Conservation (phyloP, 1,284 basidiomycete genomes). For the Macrocystidia cucumis region DNA sequence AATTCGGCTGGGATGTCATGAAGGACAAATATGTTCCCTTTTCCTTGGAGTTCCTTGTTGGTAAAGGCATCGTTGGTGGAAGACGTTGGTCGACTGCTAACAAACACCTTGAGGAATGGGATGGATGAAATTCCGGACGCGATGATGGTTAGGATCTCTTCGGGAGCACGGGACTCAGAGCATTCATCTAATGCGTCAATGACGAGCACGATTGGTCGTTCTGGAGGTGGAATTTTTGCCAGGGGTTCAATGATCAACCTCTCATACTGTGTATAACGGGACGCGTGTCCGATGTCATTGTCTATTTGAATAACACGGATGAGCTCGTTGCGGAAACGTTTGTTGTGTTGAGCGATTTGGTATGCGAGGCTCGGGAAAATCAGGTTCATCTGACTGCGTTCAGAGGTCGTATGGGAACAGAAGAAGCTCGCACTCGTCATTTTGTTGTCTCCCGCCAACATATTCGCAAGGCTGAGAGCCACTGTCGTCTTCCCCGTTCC, state of each 20-base stretch:
- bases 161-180: conserved; percentile 8
- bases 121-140: not conserved
- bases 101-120: conserved; percentile 4
- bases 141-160: not conserved
- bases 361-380: conserved; percentile 13
- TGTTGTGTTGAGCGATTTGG: conserved; percentile 9
- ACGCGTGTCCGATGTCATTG: not conserved
- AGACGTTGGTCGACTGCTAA: conserved; percentile 3
- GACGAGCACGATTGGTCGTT: conserved; percentile 17
- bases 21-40: not conserved
- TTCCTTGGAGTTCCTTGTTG: not conserved
- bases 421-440: conserved; percentile 14
- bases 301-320: conserved; percentile 4
- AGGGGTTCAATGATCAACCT: not conserved
- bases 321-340: conserved; percentile 3
- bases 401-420: conserved; percentile 8
- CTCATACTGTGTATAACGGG: not conserved
- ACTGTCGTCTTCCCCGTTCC: conserved; percentile 9
- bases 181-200: conserved; percentile 27
- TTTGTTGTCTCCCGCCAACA: conserved; percentile 3
- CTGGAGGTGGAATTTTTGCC: not conserved
- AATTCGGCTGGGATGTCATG: not conserved
- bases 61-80: not conserved
- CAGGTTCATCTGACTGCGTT: conserved; percentile 8
- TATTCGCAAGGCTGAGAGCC: conserved; percentile 1